These are phyloP conservation scores for Ustilago xerochloae DNA, from an alignment of 1,284 basidiomycete genomes.

Conservation along the genomic window DNA sequence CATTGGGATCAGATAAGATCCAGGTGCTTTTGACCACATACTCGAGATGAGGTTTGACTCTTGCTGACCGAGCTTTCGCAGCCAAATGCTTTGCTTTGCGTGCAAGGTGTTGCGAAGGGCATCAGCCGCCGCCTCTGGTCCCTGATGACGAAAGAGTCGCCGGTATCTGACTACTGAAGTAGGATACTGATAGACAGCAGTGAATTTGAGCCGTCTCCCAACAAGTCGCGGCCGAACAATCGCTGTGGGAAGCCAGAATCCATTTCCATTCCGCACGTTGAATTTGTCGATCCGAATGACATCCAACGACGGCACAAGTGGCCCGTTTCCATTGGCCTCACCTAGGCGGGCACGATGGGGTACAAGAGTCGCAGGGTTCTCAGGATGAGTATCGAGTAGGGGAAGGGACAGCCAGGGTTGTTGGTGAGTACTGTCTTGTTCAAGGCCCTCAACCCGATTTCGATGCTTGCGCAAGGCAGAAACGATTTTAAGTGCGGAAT, in stretches of 20 bases:
- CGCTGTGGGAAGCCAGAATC: slow-evolving; percentile 7
- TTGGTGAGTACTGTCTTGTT: background rate
- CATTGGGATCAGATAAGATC: background rate
- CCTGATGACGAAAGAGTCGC: too few relatives aligned
- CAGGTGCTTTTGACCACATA: background rate
- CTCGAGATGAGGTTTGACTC: background rate
- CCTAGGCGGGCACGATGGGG: background rate
- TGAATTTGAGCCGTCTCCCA: background rate
- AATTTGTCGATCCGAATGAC: background rate
- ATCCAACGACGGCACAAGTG: background rate
- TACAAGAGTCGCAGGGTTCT: too few relatives aligned
- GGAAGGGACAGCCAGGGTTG: background rate
- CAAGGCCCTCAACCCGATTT: background rate
- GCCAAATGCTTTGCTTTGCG: background rate
- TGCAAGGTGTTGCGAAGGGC: background rate
- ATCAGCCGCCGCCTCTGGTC: background rate
- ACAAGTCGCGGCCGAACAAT: background rate
- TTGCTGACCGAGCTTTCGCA: background rate
- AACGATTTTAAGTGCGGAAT: background rate
- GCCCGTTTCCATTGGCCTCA: too few relatives aligned
- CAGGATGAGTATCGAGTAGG: background rate
- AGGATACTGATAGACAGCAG: slow-evolving; percentile 7
- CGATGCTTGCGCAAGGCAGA: background rate
- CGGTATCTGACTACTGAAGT: background rate
- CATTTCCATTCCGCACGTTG: background rate